Conservation (phyloP, 1,284 basidiomycete genomes). For the Ceratobasidium sp. region DNA sequence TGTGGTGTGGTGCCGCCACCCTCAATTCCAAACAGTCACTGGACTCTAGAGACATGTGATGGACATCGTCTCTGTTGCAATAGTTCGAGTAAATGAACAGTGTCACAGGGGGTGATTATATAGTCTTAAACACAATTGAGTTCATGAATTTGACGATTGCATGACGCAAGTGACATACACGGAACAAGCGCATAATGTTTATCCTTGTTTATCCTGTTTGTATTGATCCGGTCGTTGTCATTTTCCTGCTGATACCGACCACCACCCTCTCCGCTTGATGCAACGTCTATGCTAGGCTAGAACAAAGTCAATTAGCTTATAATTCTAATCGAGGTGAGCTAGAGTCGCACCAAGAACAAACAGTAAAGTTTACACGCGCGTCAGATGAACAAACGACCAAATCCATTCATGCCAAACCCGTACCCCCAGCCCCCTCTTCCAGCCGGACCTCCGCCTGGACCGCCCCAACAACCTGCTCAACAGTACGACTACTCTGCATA, state of each 20-base stretch:
- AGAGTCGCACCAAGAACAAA: neutral
- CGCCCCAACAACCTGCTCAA: conserved; percentile 57
- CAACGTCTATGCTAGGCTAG: neutral
- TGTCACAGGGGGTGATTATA: no score
- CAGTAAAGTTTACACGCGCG: neutral
- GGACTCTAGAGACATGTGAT: no score
- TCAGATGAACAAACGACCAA: conserved; percentile 45
- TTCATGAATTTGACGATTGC: no score
- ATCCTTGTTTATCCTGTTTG: neutral
- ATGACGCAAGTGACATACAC: no score
- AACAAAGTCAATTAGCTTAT: neutral
- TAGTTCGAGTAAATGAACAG: no score
- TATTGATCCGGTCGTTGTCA: neutral
- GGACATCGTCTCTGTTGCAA: no score
- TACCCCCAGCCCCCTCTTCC: conserved; percentile 70
- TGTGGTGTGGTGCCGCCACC: no score
- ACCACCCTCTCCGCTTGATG: neutral
- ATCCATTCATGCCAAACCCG: conserved; percentile 45
- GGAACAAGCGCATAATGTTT: neutral
- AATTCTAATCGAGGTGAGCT: neutral
- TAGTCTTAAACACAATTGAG: no score
- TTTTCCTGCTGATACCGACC: neutral
- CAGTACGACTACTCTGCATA: conserved; percentile 70
- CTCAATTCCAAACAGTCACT: no score
- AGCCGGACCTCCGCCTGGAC: conserved; percentile 72